A percentile compares a stretch with the other conserved stretches of the same genome.
Evolutionary conservation across 345 rosid genomes (phyloP).

Genomic region (Euphorbia pulcherrima): DNA sequence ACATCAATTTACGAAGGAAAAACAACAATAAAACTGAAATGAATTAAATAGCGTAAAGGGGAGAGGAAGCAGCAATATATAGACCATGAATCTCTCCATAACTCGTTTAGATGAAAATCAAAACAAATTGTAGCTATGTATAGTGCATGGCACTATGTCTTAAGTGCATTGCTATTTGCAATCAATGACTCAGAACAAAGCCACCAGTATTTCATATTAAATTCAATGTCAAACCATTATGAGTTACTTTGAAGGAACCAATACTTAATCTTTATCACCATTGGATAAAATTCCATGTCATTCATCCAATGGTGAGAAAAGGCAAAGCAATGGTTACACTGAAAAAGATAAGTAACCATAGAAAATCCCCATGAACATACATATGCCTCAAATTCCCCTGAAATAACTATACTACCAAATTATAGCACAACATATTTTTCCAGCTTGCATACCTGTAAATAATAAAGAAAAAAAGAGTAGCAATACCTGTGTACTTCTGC

Average conservation of each 20-base stretch:
- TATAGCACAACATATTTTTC: neutral
- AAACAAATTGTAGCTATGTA: neutral
- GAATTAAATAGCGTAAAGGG: neutral
- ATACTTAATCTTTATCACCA: too few species aligned
- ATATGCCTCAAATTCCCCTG: too few species aligned
- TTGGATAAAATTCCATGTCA: too few species aligned
- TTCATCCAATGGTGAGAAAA: too few species aligned
- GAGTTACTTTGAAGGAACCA: too few species aligned
- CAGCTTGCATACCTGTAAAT: neutral
- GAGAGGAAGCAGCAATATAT: neutral
- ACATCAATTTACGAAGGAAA: neutral
- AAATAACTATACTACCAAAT: neutral
- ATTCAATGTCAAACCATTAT: neutral
- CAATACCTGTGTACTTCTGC: constrained; percentile 58
- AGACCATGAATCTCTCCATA: neutral
- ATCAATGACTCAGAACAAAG: neutral
- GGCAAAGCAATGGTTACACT: too few species aligned
- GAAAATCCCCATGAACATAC: too few species aligned
- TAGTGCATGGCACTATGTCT: neutral
- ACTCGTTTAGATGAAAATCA: neutral
- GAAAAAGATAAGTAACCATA: too few species aligned
- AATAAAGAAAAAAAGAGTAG: neutral
- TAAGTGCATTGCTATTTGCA: neutral
- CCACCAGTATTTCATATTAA: neutral
- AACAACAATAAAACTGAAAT: neutral